Conservation (phyloP, 495 filamentous ascomycete genomes). For the Articulospora tetracladia region DNA sequence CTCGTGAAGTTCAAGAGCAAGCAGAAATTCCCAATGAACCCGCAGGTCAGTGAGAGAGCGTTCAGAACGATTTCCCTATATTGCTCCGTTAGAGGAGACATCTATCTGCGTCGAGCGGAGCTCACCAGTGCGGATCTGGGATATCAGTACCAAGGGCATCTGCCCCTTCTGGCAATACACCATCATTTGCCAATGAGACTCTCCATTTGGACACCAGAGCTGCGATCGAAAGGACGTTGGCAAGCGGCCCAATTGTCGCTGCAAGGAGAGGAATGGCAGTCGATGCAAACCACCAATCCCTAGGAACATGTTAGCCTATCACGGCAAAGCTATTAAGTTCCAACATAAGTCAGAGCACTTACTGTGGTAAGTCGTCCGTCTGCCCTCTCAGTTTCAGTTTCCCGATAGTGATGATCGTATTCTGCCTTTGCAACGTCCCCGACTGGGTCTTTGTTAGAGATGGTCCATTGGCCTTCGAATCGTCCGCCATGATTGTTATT, state of each 20-base stretch:
- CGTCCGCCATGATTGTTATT: slow-evolving; percentile 10
- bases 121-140: slow-evolving; percentile 57
- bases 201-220: slow-evolving; percentile 68
- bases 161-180: slow-evolving; percentile 35
- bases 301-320: neutral
- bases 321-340: neutral
- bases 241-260: slow-evolving; percentile 67
- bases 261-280: slow-evolving; percentile 73
- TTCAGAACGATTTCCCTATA: slow-evolving; percentile 52
- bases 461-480: neutral
- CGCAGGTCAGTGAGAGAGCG: slow-evolving; percentile 59
- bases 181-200: slow-evolving; percentile 33
- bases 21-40: slow-evolving; percentile 66
- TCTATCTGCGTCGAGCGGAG: neutral
- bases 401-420: slow-evolving; percentile 19
- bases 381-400: slow-evolving; percentile 31
- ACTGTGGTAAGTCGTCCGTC: slow-evolving; percentile 36
- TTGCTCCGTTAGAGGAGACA: neutral
- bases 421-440: slow-evolving; percentile 7
- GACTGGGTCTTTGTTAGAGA: neutral
- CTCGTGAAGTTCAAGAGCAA: slow-evolving; percentile 76
- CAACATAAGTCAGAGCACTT: slow-evolving; percentile 9
- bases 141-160: slow-evolving; percentile 50
- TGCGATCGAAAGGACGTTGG: slow-evolving; percentile 74
- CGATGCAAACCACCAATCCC: slow-evolving; percentile 72